Evolutionary conservation across 225 moss, liverwort and hornwort species (phyloP), one percentile per base, ranked within the genome.

Genomic region (Polytrichum commune): DNA sequence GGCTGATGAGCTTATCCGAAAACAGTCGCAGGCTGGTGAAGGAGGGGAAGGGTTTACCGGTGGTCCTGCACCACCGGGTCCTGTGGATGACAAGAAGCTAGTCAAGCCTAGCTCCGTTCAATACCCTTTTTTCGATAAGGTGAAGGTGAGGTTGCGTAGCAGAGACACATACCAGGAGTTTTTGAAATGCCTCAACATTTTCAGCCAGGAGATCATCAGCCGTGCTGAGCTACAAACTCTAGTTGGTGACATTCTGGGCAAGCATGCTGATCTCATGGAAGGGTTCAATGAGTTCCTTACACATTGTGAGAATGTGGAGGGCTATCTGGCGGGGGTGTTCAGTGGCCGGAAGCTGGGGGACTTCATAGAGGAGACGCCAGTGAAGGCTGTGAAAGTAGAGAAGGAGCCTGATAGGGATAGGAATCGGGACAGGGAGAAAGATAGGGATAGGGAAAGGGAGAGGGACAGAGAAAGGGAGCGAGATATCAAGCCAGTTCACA

Each of bases 111-210:
- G 80, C 28, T 66, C 53, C 27, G 74, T 89, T 72, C 90, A 92
- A 69, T 92, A 92, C 19, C 87, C 92, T 18, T 82, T 96, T 65
- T 93, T 96, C 73, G 96, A 96, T 62, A 96, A 92, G 80, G 96
- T 96, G 76, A 96, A 96, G 57, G 70, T 84, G 32, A 89, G 92
- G 74, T 70, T 96, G 18, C 96, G 96, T 26, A 93, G 82, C 60
- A 93, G 88, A n/a, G 93, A 93, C 55, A 85, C 86, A 1, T 96
- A 96, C 72, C 96, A 96, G 79, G 93, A 96, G 81, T 96, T 96
- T 66, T 77, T 96, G 29, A 96, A 93, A 80, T 96, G 96, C 68
- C 80, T 96, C 65, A 93, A 96, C 79, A 96, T 96, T 73, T 96
- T 96, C 80, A 93, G 86, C 72, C 89, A 92, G 75, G 96, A 96